Percentiles rank a stretch among this genome's conserved stretches.
phyloP scores from a whole-genome alignment of 768 basidiomycete genomes.

The Mrakia gelida region DNA sequence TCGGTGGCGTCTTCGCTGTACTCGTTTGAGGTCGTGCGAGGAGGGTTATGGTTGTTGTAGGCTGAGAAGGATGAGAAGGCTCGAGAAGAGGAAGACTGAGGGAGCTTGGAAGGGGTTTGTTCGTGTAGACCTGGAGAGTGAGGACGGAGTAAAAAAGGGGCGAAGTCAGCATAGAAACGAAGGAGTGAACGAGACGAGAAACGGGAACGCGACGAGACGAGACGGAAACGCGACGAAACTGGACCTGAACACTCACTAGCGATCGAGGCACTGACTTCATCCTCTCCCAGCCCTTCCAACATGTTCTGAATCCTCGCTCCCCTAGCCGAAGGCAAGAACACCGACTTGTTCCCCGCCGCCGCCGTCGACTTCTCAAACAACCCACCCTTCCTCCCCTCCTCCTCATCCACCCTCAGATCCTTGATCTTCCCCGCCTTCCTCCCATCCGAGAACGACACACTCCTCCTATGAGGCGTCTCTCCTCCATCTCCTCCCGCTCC shows the following conservation, averaged over 20 bases:
- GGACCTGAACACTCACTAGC: conserved; percentile 55
- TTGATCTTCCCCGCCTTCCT: conserved; percentile 81
- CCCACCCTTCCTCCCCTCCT: conserved; percentile 17
- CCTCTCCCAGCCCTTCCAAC: conserved; percentile 66
- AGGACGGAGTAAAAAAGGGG: background rate
- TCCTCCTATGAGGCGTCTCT: conserved; percentile 36
- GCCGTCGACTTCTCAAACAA: conserved; percentile 33
- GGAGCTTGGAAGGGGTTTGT: conserved; percentile 43
- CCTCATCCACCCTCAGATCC: conserved; percentile 51
- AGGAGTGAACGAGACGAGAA: background rate
- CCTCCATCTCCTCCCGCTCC: background rate
- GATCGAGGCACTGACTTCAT: conserved; percentile 17
- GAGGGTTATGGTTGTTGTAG: conserved; percentile 15
- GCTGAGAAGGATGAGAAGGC: background rate
- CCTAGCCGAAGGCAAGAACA: conserved; percentile 58
- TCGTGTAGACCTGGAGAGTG: conserved; percentile 36
- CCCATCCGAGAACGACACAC: conserved; percentile 94
- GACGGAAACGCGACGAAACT: too few species aligned
- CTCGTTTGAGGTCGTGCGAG: conserved; percentile 40
- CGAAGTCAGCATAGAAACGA: conserved; percentile 7
- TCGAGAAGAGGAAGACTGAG: conserved; percentile 11
- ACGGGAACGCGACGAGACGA: too few species aligned
- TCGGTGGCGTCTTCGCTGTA: conserved; percentile 30
- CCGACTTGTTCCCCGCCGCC: conserved; percentile 35
- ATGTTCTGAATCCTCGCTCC: conserved; percentile 77